phyloP scores from a whole-genome alignment of 2,329 filamentous ascomycete genomes.

The Colletotrichum gloeosporioides region DNA sequence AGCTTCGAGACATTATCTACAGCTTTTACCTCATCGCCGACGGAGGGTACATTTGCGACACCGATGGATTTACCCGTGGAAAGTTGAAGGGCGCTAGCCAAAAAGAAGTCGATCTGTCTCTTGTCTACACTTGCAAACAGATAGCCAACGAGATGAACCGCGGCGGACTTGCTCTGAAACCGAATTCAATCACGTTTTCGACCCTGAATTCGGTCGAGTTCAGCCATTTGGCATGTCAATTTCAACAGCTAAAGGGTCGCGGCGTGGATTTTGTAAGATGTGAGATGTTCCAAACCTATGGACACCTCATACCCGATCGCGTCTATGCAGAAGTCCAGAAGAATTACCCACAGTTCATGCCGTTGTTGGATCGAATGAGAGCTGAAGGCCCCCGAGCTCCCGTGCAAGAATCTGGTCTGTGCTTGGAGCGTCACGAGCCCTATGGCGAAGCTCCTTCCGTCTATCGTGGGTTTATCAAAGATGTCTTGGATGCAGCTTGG shows the following conservation, averaged over 20 bases:
- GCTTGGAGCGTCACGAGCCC: background rate
- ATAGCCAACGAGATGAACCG: background rate
- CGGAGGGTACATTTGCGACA: background rate
- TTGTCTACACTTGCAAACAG: background rate
- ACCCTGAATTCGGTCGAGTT: background rate
- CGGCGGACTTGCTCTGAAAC: background rate
- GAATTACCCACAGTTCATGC: background rate
- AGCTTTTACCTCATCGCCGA: background rate
- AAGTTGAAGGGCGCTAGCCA: background rate
- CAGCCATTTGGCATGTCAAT: background rate
- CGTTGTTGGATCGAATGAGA: background rate
- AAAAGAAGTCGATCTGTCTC: background rate
- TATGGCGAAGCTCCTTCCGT: background rate
- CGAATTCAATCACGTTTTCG: background rate
- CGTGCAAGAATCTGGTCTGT: rapidly evolving
- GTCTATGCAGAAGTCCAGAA: background rate
- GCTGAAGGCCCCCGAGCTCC: background rate
- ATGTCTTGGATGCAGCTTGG: background rate
- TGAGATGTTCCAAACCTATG: background rate
- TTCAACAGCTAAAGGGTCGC: background rate
- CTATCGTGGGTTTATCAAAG: background rate
- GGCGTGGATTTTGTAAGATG: background rate
- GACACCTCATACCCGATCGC: background rate
- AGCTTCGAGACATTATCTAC: background rate
- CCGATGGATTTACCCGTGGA: background rate